A percentile compares a stretch with the other conserved stretches of the same genome.
These are phyloP conservation scores for Tolypocladium guangdongense DNA, from an alignment of 2,329 filamentous ascomycete genomes.

Conservation along the genomic window DNA sequence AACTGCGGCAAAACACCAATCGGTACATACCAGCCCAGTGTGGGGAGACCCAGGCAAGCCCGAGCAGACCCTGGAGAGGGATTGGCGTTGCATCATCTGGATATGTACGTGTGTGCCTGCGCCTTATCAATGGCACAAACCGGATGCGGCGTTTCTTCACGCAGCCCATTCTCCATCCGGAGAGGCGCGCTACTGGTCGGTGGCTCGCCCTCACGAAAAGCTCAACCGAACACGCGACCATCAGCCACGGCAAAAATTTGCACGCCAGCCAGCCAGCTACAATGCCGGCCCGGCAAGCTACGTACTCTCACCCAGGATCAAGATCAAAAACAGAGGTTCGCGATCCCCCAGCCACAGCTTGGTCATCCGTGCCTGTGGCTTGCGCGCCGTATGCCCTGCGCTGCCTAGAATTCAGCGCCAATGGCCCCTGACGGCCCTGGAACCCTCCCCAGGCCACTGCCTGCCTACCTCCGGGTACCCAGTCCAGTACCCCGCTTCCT, in stretches of 20 bases:
- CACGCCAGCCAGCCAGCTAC: neutral
- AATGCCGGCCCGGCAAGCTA: too few relatives aligned
- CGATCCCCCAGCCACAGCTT: neutral
- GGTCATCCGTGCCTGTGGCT: neutral
- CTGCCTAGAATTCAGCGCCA: neutral
- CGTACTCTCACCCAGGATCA: too few relatives aligned
- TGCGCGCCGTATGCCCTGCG: neutral
- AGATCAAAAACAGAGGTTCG: neutral
- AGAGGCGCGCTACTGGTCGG: neutral
- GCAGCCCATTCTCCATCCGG: too few relatives aligned
- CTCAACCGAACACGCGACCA: conserved; percentile 3
- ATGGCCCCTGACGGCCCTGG: neutral
- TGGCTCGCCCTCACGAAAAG: neutral
- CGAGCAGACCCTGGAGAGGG: neutral
- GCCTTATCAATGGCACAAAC: neutral
- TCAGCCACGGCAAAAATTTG: conserved; percentile 5
- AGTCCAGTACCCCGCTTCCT: conserved; percentile 2
- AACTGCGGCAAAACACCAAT: neutral
- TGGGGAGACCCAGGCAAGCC: neutral
- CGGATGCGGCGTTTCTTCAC: neutral
- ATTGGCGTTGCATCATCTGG: neutral
- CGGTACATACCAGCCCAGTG: neutral
- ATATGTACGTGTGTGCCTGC: neutral
- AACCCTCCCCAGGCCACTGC: neutral
- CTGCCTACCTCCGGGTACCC: neutral